Evolutionary conservation across 257 asterid species (phyloP), one percentile per base, ranked within the genome.

Genomic region (Solanum commersonii): DNA sequence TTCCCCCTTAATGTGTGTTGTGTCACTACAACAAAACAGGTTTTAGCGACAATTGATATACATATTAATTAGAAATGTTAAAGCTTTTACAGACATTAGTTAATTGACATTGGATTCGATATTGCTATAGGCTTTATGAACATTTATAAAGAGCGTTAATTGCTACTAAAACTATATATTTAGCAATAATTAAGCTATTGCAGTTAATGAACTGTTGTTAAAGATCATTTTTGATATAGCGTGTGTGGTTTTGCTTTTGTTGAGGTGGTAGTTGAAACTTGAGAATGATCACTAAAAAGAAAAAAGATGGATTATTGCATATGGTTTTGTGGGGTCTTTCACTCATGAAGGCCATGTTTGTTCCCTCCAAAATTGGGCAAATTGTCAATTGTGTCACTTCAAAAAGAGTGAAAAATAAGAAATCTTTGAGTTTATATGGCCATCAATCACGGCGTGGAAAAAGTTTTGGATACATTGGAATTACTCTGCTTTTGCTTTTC

Each of bases 401-500:
- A 38, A 35, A 65, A 49, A n/a, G 91, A 88, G 91, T 89, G 83
- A 86, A 89, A 76, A 87, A 70, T 86, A 90, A 89, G 92, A 88
- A 90, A 91, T 60, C 87, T n/a, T 33, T 68, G 14, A 84, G 67
- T 33, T 63, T 84, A 6, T 52, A 31, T 20, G 82, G 85, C 88
- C 93, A 84, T 89, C 89, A 90, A 90, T 91, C 92, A 91, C 88
- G 92, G 89, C 38, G 13, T 68, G 86, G 85, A 52, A 73, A 84
- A 88, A 89, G 79, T 18, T 56, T 71, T 37, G 59, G 60, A 52
- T 49, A 10, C 15, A 29, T 10, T 82, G 3, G 67, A 59, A 20
- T 59, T 27, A 27, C 11, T 79, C 27, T 27, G 85, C 86, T 49
- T 82, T 82, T 82, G 31, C 44, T 82, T 82, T 49, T 82, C 3